Conservation (phyloP, 306 rosid species). For the Carpinus viminea region DNA sequence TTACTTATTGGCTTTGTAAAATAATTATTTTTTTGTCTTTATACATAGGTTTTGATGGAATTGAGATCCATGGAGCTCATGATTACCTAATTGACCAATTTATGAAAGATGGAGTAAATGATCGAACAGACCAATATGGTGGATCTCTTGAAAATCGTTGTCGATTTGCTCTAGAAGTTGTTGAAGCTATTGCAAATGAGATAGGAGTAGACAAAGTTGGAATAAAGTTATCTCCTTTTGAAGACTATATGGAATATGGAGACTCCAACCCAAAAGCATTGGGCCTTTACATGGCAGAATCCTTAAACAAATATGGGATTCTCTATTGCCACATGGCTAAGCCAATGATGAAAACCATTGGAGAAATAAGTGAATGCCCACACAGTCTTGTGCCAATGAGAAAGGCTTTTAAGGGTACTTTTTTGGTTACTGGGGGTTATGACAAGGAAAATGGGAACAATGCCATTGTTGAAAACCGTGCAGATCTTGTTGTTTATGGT, state of each 20-base stretch:
- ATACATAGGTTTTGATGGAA: no score
- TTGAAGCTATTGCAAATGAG: constrained; percentile 33
- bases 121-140: constrained; percentile 43
- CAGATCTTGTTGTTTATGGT: constrained; percentile 35
- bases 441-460: constrained; percentile 35
- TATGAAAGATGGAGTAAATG: no score
- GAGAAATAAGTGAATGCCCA: neutral
- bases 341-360: constrained; percentile 26
- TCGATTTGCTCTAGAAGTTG: constrained; percentile 33
- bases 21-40: no score
- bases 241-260: constrained; percentile 19
- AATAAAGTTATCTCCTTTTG: constrained; percentile 39
- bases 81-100: no score
- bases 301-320: constrained; percentile 35
- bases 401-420: constrained; percentile 34
- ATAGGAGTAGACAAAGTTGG: constrained; percentile 39
- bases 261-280: constrained; percentile 41
- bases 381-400: constrained; percentile 30
- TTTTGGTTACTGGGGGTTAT: constrained; percentile 34
- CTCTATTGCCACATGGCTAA: constrained; percentile 41
- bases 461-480: constrained; percentile 8
- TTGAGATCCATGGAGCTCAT: no score
- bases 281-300: constrained; percentile 24
- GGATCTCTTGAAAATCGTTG: constrained; percentile 39
- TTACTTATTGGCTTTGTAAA: no score